These are phyloP conservation scores for Entomortierella chlamydospora DNA, from an alignment of 192 early-diverging fungal genomes.

Conservation along the genomic window DNA sequence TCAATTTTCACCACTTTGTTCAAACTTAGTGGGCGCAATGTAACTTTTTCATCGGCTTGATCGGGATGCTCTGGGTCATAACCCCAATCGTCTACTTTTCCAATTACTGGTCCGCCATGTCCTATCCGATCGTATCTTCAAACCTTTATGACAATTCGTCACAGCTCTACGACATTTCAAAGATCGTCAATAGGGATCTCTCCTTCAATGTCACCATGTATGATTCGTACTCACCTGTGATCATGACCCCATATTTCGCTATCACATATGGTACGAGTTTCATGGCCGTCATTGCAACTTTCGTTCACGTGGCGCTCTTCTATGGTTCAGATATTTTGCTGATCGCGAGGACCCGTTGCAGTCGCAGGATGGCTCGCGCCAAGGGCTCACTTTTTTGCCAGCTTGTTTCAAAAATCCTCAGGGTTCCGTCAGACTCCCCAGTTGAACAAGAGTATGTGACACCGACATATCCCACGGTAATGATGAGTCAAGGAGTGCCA, in stretches of 20 bases:
- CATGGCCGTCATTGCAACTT: constrained; percentile 64
- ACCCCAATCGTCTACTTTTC: constrained; percentile 74
- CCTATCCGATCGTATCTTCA: constrained; percentile 47
- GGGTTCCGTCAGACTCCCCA: neutral
- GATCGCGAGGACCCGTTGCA: constrained; percentile 43
- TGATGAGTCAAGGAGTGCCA: neutral
- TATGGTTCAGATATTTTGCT: constrained; percentile 69
- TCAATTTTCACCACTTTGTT: neutral
- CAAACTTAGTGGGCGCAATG: constrained; percentile 65
- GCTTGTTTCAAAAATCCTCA: neutral
- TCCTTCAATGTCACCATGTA: constrained; percentile 58
- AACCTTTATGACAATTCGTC: constrained; percentile 39
- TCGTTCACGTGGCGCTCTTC: constrained; percentile 74
- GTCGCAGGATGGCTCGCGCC: neutral
- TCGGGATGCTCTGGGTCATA: constrained; percentile 75
- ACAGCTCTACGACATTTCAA: constrained; percentile 37
- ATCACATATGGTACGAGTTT: constrained; percentile 67
- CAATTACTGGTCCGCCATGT: constrained; percentile 66
- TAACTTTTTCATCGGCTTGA: constrained; percentile 74
- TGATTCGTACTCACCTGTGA: constrained; percentile 55
- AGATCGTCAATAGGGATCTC: constrained; percentile 33
- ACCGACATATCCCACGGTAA: neutral
- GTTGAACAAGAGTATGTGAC: neutral
- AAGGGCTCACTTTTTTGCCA: neutral
- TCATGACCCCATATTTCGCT: constrained; percentile 61